Percentiles rank a stretch among this genome's conserved stretches.
These are phyloP conservation scores for Macrophomina phaseolina DNA, from an alignment of 2,329 filamentous ascomycete genomes.

Conservation along the genomic window DNA sequence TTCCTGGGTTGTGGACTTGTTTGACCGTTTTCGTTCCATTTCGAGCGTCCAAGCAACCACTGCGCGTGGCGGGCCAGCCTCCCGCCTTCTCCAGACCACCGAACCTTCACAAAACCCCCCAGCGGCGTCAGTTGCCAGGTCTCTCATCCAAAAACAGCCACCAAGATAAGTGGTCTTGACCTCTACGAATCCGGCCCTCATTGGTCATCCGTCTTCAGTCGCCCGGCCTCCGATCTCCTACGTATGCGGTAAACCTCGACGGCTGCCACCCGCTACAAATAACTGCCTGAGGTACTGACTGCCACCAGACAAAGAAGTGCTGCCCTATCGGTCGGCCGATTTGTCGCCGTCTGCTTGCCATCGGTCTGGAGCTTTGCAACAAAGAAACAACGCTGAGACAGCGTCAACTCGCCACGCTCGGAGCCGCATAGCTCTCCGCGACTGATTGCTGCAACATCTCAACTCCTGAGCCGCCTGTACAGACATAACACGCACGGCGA, in stretches of 20 bases:
- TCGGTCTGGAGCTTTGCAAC: constrained; percentile 37
- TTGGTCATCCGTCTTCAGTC: constrained; percentile 47
- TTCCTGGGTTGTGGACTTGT: constrained; percentile 10
- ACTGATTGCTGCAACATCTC: constrained; percentile 37
- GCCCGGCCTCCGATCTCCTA: constrained; percentile 39
- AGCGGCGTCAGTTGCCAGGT: constrained; percentile 24
- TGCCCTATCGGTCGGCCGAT: constrained; percentile 34
- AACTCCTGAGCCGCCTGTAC: constrained; percentile 20
- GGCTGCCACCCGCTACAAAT: constrained; percentile 45
- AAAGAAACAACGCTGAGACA: constrained; percentile 41
- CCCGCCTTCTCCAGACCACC: constrained; percentile 10
- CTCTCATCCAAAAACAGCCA: constrained; percentile 43
- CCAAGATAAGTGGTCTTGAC: constrained; percentile 38
- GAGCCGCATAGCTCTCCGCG: constrained; percentile 33
- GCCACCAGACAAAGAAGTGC: constrained; percentile 44
- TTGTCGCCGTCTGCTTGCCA: constrained; percentile 37
- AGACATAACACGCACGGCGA: constrained; percentile 37
- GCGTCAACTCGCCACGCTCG: constrained; percentile 41
- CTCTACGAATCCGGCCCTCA: constrained; percentile 46
- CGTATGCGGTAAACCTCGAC: constrained; percentile 44
- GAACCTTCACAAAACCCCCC: constrained; percentile 26
- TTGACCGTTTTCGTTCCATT: constrained; percentile 29
- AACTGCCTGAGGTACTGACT: constrained; percentile 40
- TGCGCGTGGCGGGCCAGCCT: constrained; percentile 26
- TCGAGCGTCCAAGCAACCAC: constrained; percentile 28